A percentile compares a stretch with the other conserved stretches of the same genome.
Conservation (phyloP, 164 flowering plant genomes). For the Magnolia officinalis region DNA sequence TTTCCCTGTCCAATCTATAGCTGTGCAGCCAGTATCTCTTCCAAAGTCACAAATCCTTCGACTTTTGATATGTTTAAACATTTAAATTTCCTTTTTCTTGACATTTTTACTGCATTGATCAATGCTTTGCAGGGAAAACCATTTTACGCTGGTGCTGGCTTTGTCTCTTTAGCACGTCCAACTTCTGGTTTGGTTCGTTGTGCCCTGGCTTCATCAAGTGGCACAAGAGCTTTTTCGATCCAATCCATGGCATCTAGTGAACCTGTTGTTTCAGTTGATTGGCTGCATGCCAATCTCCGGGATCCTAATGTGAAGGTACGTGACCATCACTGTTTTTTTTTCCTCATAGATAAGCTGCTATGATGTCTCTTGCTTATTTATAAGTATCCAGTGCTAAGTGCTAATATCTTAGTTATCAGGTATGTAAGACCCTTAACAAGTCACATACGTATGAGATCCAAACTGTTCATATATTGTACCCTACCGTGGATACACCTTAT, state of each 20-base stretch:
- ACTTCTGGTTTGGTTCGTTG: slow-evolving; percentile 20
- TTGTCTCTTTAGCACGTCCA: slow-evolving; percentile 20
- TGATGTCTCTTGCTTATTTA: neutral
- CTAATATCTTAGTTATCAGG: no score
- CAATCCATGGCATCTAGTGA: slow-evolving; percentile 54
- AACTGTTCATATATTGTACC: no score
- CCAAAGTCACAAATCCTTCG: neutral
- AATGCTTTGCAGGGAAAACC: slow-evolving; percentile 48
- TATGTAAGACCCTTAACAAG: no score
- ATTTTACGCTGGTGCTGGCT: slow-evolving; percentile 17
- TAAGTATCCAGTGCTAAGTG: no score
- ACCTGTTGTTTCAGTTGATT: slow-evolving; percentile 93
- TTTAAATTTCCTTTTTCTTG: neutral
- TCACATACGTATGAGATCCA: no score
- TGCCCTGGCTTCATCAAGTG: slow-evolving; percentile 40
- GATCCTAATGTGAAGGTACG: slow-evolving; percentile 82
- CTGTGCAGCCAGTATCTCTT: neutral
- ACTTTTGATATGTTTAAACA: neutral
- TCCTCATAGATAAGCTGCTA: neutral
- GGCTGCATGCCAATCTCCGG: slow-evolving; percentile 83
- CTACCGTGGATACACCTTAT: no score
- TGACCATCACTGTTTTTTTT: neutral
- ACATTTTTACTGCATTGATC: neutral
- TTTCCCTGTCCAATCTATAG: no score
- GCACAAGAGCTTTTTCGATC: slow-evolving; percentile 40